Evolutionary conservation across 2,329 filamentous ascomycete species (phyloP).

Genomic region (Chaetomium sp.): DNA sequence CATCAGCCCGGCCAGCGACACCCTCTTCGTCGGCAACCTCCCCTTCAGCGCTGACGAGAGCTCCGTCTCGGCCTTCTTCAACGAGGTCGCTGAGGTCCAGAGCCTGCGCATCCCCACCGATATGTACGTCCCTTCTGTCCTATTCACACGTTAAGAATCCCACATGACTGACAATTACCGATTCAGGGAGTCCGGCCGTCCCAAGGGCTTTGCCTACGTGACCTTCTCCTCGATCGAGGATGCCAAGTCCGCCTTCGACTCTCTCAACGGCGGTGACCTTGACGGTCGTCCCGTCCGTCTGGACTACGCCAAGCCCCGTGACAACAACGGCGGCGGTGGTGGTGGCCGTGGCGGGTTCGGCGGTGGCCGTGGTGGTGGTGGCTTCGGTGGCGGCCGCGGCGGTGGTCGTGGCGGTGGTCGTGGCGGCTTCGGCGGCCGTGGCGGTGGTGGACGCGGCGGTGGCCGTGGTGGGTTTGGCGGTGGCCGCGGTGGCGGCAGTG

Average conservation of each 20-base stretch:
- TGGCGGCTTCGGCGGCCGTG: slow-evolving; percentile 42
- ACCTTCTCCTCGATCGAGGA: slow-evolving; percentile 77
- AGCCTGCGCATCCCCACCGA: slow-evolving; percentile 86
- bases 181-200: slow-evolving; percentile 64
- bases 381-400: slow-evolving; percentile 44
- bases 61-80: slow-evolving; percentile 66
- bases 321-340: slow-evolving; percentile 45
- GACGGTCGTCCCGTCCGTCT: slow-evolving; percentile 70
- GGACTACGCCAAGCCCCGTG: slow-evolving; percentile 65
- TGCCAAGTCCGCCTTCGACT: slow-evolving; percentile 66
- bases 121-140: slow-evolving; percentile 42
- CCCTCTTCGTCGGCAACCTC: slow-evolving; percentile 87
- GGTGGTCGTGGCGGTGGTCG: slow-evolving; percentile 37
- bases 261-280: slow-evolving; percentile 56
- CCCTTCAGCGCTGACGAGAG: slow-evolving; percentile 79
- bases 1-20: slow-evolving; percentile 73
- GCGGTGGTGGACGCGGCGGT: slow-evolving; percentile 32
- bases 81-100: slow-evolving; percentile 61
- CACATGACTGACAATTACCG: slow-evolving; percentile 26
- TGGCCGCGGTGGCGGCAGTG: slow-evolving; percentile 42
- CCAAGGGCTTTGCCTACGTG: slow-evolving; percentile 92
- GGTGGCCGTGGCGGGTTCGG: slow-evolving; percentile 37
- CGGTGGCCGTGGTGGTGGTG: slow-evolving; percentile 38
- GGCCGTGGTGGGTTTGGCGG: slow-evolving; percentile 33
- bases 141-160: background rate